Evolutionary conservation across 371 early-diverging fungal species (phyloP).

Genomic region (Rhizomucor miehei): DNA sequence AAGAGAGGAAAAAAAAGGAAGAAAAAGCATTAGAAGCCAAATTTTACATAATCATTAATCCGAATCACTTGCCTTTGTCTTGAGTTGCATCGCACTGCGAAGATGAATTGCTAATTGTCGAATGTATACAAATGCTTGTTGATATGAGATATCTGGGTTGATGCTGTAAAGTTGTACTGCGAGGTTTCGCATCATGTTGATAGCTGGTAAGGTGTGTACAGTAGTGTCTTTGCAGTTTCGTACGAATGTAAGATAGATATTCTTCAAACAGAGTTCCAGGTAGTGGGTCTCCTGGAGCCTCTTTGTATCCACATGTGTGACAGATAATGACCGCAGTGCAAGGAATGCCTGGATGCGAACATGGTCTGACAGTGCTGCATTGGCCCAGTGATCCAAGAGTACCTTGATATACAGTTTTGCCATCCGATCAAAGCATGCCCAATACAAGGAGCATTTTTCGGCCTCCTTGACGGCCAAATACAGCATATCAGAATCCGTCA

Average conservation of each 20-base stretch:
- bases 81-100: slow-evolving; percentile 78
- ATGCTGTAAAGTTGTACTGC: slow-evolving; percentile 84
- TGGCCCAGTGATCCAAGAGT: slow-evolving; percentile 58
- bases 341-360: slow-evolving; percentile 82
- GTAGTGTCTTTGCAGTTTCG: slow-evolving; percentile 74
- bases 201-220: slow-evolving; percentile 74
- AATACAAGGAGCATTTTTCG: slow-evolving; percentile 70
- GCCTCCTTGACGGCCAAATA: slow-evolving; percentile 78
- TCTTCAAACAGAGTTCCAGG: slow-evolving; percentile 62
- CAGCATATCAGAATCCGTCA: slow-evolving; percentile 82
- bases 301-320: slow-evolving; percentile 20
- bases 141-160: slow-evolving; percentile 77
- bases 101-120: slow-evolving; percentile 90
- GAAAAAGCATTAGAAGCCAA: neutral
- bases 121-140: slow-evolving; percentile 88
- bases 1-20: neutral
- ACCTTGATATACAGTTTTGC: slow-evolving; percentile 80
- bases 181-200: slow-evolving; percentile 87
- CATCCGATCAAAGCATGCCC: slow-evolving; percentile 77
- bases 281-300: slow-evolving; percentile 17
- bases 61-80: slow-evolving; percentile 53
- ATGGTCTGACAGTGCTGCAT: slow-evolving; percentile 55
- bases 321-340: slow-evolving; percentile 71
- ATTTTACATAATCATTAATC: neutral
- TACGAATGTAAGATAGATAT: slow-evolving; percentile 79